Evolutionary conservation across 2,329 filamentous ascomycete species (phyloP).

Genomic region (Alternaria infectoria): DNA sequence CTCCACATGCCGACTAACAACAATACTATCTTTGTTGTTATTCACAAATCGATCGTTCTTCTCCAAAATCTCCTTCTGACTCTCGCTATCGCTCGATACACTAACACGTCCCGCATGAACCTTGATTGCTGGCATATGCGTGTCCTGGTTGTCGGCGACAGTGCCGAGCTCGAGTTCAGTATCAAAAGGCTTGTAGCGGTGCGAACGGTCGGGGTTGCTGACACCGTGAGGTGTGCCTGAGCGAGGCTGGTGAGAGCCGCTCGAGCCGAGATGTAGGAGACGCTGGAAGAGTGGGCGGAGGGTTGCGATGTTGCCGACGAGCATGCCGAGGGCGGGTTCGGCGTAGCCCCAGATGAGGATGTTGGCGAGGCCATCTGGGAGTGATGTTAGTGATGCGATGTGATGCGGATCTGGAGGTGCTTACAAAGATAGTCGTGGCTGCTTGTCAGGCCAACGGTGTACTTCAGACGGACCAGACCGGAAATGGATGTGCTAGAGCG

Average conservation of each 20-base stretch:
- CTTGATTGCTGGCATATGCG: neutral
- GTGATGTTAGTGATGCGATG: neutral
- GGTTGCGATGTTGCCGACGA: constrained; percentile 44
- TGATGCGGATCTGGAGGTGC: neutral
- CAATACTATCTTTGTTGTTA: neutral
- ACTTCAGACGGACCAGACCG: constrained; percentile 24
- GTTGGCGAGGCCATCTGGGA: constrained; percentile 36
- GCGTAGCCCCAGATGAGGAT: constrained; percentile 48
- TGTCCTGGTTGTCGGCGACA: neutral
- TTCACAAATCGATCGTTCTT: neutral
- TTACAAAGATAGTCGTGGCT: constrained; percentile 38
- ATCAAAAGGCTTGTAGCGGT: constrained; percentile 14
- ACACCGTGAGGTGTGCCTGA: neutral
- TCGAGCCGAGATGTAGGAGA: constrained; percentile 21
- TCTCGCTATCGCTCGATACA: constrained; percentile 16
- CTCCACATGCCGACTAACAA: constrained; percentile 5
- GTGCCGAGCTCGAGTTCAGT: constrained; percentile 10
- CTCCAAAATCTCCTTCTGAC: constrained; percentile 19
- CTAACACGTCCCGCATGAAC: constrained; percentile 10
- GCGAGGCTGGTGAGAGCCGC: constrained; percentile 3
- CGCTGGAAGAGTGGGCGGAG: constrained; percentile 43
- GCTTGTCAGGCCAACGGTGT: constrained; percentile 45
- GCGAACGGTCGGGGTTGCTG: neutral
- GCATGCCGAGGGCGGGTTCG: constrained; percentile 45
- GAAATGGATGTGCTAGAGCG: constrained; percentile 31